Evolutionary conservation across 805 yeast species (phyloP).

Genomic region (Yarrowia deformans): DNA sequence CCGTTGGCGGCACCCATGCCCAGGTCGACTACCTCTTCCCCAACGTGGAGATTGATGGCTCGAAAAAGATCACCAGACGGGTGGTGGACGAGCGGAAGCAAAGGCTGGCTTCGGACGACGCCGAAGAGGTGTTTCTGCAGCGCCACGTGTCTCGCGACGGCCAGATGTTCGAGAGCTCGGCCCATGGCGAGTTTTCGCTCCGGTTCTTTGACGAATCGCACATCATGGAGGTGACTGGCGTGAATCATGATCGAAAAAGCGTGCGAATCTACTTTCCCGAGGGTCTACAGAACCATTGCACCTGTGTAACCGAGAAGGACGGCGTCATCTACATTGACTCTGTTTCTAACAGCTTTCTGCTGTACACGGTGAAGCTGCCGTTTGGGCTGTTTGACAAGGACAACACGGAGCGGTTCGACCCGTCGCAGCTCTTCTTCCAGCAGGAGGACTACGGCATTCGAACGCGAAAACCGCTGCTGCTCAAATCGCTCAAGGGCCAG

Average conservation of each 20-base stretch:
- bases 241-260: conserved; percentile 3
- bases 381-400: background rate
- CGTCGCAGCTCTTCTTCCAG: background rate
- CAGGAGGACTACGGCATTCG: conserved; percentile 28
- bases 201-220: conserved; percentile 23
- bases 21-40: conserved; percentile 14
- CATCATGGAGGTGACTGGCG: conserved; percentile 31
- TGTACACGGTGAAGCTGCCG: conserved; percentile 9
- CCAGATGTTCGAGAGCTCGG: conserved; percentile 10
- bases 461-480: conserved; percentile 23
- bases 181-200: conserved; percentile 23
- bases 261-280: conserved; percentile 18
- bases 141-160: conserved; percentile 25
- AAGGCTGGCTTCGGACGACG: background rate
- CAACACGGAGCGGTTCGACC: background rate
- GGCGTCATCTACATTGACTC: conserved; percentile 9
- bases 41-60: conserved; percentile 33
- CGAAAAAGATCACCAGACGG: conserved; percentile 1
- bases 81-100: conserved; percentile 23
- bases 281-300: conserved; percentile 30
- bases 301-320: conserved; percentile 18
- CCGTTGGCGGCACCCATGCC: conserved; percentile 8
- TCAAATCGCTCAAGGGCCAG: conserved; percentile 15
- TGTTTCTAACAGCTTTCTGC: conserved; percentile 7
- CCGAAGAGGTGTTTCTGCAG: conserved; percentile 19